Base-by-base conservation (phyloP, 2,329 filamentous ascomycete genomes). In the Hymenoscyphus scutula region DNA sequence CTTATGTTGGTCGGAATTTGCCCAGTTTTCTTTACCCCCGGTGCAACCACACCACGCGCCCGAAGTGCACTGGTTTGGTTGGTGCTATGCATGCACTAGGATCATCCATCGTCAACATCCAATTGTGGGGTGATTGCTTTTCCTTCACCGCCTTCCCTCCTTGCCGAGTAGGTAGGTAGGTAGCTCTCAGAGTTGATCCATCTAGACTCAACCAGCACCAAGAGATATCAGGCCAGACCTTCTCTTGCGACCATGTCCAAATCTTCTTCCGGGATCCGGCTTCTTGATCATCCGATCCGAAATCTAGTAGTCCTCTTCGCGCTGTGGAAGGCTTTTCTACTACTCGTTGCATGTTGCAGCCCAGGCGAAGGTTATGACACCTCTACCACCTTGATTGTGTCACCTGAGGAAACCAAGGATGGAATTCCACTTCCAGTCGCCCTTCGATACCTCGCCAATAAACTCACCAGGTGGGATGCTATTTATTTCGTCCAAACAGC, bases 381-480 rank as follows among this genome's bases (percentile, higher is more conserved):
- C n/a, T 94, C 90, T 6, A 88, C 84, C 6, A 81, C 82, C 45
- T 76, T 84, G 32, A 70, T 82, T 19, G 81, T 77, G 72, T 78
- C 64, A 13, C 60, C 51, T 27, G 13, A n/a, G 7, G 23, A 30
- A 6, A 23, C 61, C 70, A 70, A 73, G 58, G 56, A 65, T 62
- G 57, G 53, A 32, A 63, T 60, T 54, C 48, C 61, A 15, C 38
- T 68, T 23, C 66, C 61, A 64, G 23, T 71, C 61, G 58, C 58
- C 62, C 57, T 68, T 48, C 60, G 63, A 53, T 64, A 69, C 53
- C 17, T 72, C 5, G 59, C 66, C 30, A 61, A 58, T 37, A 85
- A 85, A 53, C 78, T 95, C 62, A 86, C 87, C 6, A 82, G 90
- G 74, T 96, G 91, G 91, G 91, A 96, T 74, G 89, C 88, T 34